phyloP scores from a whole-genome alignment of 805 yeast genomes.

The Hemisphaericaspora nanyangensis region DNA sequence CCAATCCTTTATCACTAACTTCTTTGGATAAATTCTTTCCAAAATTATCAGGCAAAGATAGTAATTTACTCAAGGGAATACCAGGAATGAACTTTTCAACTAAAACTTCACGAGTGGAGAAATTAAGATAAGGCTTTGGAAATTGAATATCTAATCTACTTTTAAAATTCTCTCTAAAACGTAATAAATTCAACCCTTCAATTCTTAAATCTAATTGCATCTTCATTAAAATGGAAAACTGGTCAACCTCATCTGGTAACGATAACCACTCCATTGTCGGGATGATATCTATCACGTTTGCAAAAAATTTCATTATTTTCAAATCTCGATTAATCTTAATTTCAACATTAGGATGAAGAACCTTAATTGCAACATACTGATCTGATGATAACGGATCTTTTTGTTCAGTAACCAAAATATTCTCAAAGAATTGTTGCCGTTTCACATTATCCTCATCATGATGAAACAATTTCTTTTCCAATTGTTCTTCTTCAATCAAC shows the following conservation, averaged over 20 bases:
- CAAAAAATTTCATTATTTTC: conserved; percentile 78
- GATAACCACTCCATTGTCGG: conserved; percentile 99
- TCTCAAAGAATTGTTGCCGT: conserved; percentile 23
- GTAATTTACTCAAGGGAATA: conserved; percentile 69
- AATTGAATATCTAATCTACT: conserved; percentile 61
- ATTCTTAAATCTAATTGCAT: conserved; percentile 85
- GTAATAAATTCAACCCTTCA: conserved; percentile 76
- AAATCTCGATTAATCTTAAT: conserved; percentile 73
- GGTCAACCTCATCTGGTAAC: conserved; percentile 88
- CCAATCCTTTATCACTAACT: conserved; percentile 77
- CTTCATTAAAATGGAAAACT: conserved; percentile 81
- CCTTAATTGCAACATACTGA: conserved; percentile 81
- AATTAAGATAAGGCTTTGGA: conserved; percentile 68
- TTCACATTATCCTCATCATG: conserved; percentile 11
- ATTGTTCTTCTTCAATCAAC: conserved; percentile 20
- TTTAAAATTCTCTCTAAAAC: conserved; percentile 67
- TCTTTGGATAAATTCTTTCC: conserved; percentile 58
- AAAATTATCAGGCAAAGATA: conserved; percentile 45
- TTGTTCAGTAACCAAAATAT: conserved; percentile 31
- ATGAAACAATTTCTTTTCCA: conserved; percentile 10
- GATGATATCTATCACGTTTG: conserved; percentile 58
- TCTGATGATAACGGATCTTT: conserved; percentile 31
- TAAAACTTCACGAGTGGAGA: conserved; percentile 66
- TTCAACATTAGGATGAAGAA: conserved; percentile 85
- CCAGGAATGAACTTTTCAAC: conserved; percentile 87